Base-by-base conservation (phyloP, 1,284 basidiomycete genomes). In the Mycosarcoma maydis region DNA sequence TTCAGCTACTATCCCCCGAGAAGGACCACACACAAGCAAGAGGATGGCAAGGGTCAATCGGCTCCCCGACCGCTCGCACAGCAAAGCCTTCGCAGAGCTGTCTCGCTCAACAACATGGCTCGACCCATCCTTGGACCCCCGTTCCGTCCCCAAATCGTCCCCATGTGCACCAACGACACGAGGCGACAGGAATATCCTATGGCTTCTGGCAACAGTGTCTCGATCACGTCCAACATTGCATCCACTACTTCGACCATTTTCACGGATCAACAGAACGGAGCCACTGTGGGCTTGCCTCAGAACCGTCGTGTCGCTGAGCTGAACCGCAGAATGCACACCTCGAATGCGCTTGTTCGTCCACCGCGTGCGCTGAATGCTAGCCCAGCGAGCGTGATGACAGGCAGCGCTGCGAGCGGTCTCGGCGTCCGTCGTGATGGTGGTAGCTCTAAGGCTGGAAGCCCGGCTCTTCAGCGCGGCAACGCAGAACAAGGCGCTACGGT, bases 171-270 rank as follows among this genome's bases (percentile, higher is more conserved):
- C 16, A 52, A 46, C 32, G 68, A 52, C 23, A 48, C 49, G 34
- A 45, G 49, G 37, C 55, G 53, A 27, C 60, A 68, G 17, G 71
- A 73, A 9, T 70, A 76, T 17, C 77, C 72, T 13, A 60, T 81
- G 64, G 80, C 78, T 1, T 80, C 78, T 7, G 80, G 78, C 16
- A 98, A 99, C 83, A 95, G 92, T 71, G 92, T 98, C 44, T 87
- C 88, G 37, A 89, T 98, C 77, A 94, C 95, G 2, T 94, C 92
- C 11, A 91, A 90, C 39, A 89, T 90, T 41, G 91, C 89, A 3
- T 90, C 91, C 8, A 93, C 92, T 5, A 96, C 94, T 4, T 92
- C 91, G 13, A 85, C 83, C 16, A 74, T 77, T 20, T 56, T 65
- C 14, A 67, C 67, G 14, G 57, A 65, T 41, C 45, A 72, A 29